Evolutionary conservation across 768 basidiomycete genomes (phyloP).

Genomic region (Collybia mongolica): DNA sequence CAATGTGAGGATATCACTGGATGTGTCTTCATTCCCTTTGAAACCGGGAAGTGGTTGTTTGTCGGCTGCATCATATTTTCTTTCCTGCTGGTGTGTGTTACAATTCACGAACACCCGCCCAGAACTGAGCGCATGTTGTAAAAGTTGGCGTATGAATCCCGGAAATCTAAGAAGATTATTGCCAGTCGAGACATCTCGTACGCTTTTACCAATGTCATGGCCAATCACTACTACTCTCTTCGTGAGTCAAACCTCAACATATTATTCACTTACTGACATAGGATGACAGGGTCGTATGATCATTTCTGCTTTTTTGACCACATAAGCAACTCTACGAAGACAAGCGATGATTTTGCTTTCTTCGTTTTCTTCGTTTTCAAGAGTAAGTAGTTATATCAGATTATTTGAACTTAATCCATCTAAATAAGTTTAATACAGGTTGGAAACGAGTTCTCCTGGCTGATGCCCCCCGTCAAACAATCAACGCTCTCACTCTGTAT

Average conservation of each 20-base stretch:
- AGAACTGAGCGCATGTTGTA: too few species aligned
- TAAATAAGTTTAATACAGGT: slow-evolving; percentile 35
- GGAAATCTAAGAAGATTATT: slow-evolving; percentile 92
- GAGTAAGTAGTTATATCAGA: slow-evolving; percentile 49
- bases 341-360: slow-evolving; percentile 97
- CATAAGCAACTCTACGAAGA: slow-evolving; percentile 93
- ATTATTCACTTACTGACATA: slow-evolving; percentile 1
- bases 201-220: slow-evolving; percentile 97
- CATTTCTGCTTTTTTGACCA: slow-evolving; percentile 99
- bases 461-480: slow-evolving; percentile 95
- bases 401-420: neutral
- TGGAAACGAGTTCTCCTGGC: slow-evolving; percentile 90
- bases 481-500: slow-evolving; percentile 97
- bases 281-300: slow-evolving; percentile 73
- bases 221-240: slow-evolving; percentile 94
- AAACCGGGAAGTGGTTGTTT: slow-evolving; percentile 93
- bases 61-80: slow-evolving; percentile 98
- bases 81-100: slow-evolving; percentile 79
- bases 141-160: slow-evolving; percentile 87
- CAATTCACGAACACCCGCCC: neutral
- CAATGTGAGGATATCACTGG: slow-evolving; percentile 61
- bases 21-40: slow-evolving; percentile 86
- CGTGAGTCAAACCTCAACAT: slow-evolving; percentile 49
- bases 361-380: slow-evolving; percentile 99
- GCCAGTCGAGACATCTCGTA: slow-evolving; percentile 95